Percentiles rank a stretch among this genome's conserved stretches.
phyloP scores from a whole-genome alignment of 495 filamentous ascomycete species.

The Xylaria intraflava region DNA sequence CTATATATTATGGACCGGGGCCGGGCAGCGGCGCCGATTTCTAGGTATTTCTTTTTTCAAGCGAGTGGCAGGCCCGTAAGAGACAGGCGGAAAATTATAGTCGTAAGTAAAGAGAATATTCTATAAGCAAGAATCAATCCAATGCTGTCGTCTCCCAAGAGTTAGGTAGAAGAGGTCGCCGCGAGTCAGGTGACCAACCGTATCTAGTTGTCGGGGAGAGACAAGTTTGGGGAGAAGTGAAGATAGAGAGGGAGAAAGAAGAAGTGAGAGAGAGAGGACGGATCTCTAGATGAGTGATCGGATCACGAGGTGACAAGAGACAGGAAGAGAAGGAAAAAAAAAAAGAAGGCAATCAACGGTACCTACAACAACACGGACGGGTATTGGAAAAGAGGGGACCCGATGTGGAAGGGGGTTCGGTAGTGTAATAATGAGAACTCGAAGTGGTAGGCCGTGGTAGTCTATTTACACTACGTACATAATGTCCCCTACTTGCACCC shows the following conservation, averaged over 20 bases:
- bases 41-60: not conserved
- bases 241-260: not conserved
- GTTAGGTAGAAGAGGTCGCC: not conserved
- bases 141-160: not conserved
- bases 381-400: not conserved
- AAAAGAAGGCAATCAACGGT: not conserved
- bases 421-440: too few relatives aligned
- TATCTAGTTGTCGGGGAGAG: not conserved
- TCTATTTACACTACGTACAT: too few relatives aligned
- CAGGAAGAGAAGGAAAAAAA: not conserved
- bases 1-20: constrained; percentile 5
- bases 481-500: too few relatives aligned
- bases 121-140: not conserved
- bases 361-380: too few relatives aligned
- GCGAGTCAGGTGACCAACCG: not conserved
- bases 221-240: not conserved
- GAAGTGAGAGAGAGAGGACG: not conserved
- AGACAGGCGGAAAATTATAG: not conserved
- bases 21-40: not conserved
- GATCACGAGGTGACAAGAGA: not conserved
- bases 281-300: not conserved
- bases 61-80: not conserved
- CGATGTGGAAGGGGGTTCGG: not conserved
- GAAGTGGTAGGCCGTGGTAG: too few relatives aligned
- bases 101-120: not conserved